Evolutionary conservation across 441 rosid genomes (phyloP).

Genomic region (Arabidopsis hybrid): DNA sequence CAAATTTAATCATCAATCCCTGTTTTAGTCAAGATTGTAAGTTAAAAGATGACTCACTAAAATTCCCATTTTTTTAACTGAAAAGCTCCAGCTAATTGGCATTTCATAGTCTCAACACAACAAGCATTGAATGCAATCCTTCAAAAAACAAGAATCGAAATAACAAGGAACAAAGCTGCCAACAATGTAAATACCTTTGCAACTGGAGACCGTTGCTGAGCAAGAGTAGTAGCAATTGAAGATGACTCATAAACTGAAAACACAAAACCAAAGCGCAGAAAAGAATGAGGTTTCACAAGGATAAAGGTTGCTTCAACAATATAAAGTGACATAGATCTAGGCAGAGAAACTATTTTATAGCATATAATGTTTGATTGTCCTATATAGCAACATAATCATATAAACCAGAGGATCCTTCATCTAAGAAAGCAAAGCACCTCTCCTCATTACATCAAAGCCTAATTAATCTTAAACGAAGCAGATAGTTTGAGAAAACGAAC

Average conservation of each 20-base stretch:
- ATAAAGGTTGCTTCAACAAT: not conserved
- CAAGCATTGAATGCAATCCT: not conserved
- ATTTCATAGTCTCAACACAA: slow-evolving; percentile 21
- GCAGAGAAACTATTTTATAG: slow-evolving; percentile 7
- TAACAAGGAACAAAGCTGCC: not conserved
- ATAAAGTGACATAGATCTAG: not conserved
- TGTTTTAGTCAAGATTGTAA: slow-evolving; percentile 36
- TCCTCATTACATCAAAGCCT: not conserved
- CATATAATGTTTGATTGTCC: not conserved
- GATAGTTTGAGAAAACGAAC: slow-evolving; percentile 46
- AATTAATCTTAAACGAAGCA: not conserved
- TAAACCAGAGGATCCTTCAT: slow-evolving; percentile 1
- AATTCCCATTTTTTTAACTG: not conserved
- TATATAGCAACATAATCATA: slow-evolving; percentile 10
- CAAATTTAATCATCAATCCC: slow-evolving; percentile 86
- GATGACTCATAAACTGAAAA: slow-evolving; percentile 68
- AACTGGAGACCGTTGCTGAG: slow-evolving; percentile 85
- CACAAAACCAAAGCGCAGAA: not conserved
- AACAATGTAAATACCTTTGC: slow-evolving; percentile 50
- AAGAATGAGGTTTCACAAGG: not conserved
- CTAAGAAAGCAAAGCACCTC: not conserved
- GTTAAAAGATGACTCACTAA: not conserved
- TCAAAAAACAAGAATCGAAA: not conserved
- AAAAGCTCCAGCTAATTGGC: slow-evolving; percentile 6
- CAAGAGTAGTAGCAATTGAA: slow-evolving; percentile 55